Evolutionary conservation across 176 grass and related monocot genomes (phyloP).

Genomic region (Coix lacrymajobi): DNA sequence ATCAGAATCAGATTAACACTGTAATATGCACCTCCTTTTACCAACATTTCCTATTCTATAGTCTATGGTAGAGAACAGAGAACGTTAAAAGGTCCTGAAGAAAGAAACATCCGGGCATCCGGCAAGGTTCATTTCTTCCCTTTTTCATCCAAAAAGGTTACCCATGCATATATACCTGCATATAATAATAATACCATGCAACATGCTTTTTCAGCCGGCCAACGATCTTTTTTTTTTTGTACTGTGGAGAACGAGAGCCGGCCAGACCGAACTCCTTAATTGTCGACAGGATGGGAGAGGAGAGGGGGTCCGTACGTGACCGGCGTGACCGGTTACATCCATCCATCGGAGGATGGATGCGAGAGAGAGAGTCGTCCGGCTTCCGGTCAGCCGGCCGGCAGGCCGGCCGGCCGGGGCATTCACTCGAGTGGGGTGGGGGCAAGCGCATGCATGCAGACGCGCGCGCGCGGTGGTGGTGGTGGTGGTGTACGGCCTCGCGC

Average conservation of each 20-base stretch:
- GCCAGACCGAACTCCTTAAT: neutral
- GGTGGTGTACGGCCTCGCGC: neutral
- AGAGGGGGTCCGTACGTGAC: neutral
- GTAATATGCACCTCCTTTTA: conserved; percentile 4
- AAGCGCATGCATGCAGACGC: neutral
- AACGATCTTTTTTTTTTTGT: no score
- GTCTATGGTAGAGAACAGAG: neutral
- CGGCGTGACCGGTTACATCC: conserved; percentile 22
- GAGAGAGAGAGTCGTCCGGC: no score
- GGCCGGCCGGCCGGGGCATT: conserved; percentile 15
- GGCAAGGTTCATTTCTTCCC: conserved; percentile 7
- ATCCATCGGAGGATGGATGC: conserved; percentile 9
- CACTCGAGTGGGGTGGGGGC: conserved; percentile 41
- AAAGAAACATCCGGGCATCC: conserved; percentile 8
- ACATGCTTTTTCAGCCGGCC: no score
- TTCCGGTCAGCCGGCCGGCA: no score
- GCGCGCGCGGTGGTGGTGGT: neutral
- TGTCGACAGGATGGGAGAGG: neutral
- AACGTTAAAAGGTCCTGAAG: conserved; percentile 10
- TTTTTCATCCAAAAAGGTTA: neutral
- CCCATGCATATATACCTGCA: neutral
- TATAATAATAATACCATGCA: neutral
- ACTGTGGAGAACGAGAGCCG: no score
- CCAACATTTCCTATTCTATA: conserved; percentile 11
- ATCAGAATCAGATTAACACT: neutral